Base-by-base conservation (phyloP, 148 eudicot genomes). In the Tetragonia tetragonoides region DNA sequence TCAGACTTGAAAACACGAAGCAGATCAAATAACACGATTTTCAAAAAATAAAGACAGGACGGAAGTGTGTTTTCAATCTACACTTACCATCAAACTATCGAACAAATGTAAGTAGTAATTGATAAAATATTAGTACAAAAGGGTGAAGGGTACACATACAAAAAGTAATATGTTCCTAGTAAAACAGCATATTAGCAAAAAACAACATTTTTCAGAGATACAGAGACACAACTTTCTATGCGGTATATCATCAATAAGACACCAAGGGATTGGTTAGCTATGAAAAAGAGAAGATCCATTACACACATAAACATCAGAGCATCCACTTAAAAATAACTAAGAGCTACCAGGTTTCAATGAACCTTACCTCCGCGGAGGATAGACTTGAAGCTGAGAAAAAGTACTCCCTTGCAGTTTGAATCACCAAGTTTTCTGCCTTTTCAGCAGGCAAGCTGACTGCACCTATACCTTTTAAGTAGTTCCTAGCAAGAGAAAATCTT, bases 381-480 rank as follows among this genome's bases (percentile, higher is more conserved):
- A 95, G 92, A 81, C 94, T 95, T 72, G 99, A 92, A 72, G 99
- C 99, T 56, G 99, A 95, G 83, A 89, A 95, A 80, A 95, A 91
- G 81, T 88, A 93, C 76, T 95, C 99, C 78, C 93, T 87, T 16
- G 98, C 97, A 83, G 98, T 90, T 85, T 93, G 97, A 86, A 95
- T 95, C 82, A 93, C 97, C 44, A 95, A 94, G 85, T 81, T 87
- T 83, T 95, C 99, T 71, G 95, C 95, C 84, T 95, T 93, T 59
- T 95, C 97, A 68, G 90, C 71, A 81, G 97, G 84, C 92, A 95
- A 83, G 82, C 75, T 85, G 79, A 95, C 90, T 77, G 93, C 79
- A 81, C 89, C 91, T 59, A 93, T 81, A 41, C 98, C 99, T 85
- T 88, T 95, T 78, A 95, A 79, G 80, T 93, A 93, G 77, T 90